These are phyloP conservation scores for Malassezia arunalokei DNA, from an alignment of 1,284 basidiomycete genomes.

Conservation along the genomic window DNA sequence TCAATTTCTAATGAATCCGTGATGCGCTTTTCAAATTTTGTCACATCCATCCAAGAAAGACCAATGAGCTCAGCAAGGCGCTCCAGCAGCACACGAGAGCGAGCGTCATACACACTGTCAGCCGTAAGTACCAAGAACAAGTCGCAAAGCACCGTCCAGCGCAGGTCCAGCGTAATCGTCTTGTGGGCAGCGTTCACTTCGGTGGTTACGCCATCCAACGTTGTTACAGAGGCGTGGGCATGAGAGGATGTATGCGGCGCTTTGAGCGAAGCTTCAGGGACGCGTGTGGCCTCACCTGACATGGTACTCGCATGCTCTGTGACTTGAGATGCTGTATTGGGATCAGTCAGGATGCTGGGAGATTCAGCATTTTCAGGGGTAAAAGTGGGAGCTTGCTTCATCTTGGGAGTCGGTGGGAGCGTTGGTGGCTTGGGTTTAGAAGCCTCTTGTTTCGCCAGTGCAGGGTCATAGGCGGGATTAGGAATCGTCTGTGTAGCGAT, in stretches of 20 bases:
- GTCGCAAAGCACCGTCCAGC: slow-evolving; percentile 45
- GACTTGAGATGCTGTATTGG: slow-evolving; percentile 37
- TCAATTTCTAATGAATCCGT: slow-evolving; percentile 44
- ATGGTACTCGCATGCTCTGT: slow-evolving; percentile 5
- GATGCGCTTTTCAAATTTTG: slow-evolving; percentile 45
- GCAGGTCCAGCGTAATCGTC: slow-evolving; percentile 43
- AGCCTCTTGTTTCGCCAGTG: not conserved
- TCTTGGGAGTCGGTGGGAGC: not conserved
- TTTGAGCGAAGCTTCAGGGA: not conserved
- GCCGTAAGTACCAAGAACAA: slow-evolving; percentile 44
- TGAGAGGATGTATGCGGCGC: slow-evolving; percentile 1
- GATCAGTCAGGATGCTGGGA: slow-evolving; percentile 19
- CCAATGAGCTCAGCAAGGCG: slow-evolving; percentile 33
- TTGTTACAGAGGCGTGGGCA: slow-evolving; percentile 17
- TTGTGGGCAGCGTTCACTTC: slow-evolving; percentile 33
- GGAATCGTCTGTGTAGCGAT: slow-evolving; percentile 39
- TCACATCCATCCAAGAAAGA: slow-evolving; percentile 45
- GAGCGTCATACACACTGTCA: slow-evolving; percentile 43
- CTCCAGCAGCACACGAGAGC: slow-evolving; percentile 42
- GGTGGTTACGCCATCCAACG: slow-evolving; percentile 42
- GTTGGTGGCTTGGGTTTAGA: not conserved
- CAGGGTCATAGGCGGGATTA: slow-evolving; percentile 42
- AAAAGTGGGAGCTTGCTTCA: not conserved
- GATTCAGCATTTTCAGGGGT: not conserved
- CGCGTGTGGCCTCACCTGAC: slow-evolving; percentile 7